phyloP scores from a whole-genome alignment of 1,139 yeast species.

The Arxiozyma telluris region DNA sequence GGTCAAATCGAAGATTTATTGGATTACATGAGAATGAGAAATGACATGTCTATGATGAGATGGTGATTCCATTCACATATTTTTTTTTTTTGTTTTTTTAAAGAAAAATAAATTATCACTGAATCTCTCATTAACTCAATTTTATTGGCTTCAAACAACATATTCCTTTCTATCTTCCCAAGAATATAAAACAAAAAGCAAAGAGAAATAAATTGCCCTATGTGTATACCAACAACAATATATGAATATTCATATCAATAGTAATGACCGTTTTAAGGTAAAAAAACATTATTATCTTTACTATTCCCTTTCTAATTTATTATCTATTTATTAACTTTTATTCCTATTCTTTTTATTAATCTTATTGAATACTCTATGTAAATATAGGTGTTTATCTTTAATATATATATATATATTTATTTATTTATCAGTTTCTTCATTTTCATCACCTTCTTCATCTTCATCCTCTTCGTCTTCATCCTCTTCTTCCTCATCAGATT shows the following conservation, averaged over 20 bases:
- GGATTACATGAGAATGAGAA: slow-evolving; percentile 79
- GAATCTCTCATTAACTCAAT: background rate
- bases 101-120: slow-evolving; percentile 2
- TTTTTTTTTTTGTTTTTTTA: background rate
- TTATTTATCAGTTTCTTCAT: slow-evolving; percentile 1
- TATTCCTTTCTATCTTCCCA: too few relatives aligned
- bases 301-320: background rate
- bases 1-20: slow-evolving; percentile 78
- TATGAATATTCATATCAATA: background rate
- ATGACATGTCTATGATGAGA: slow-evolving; percentile 84
- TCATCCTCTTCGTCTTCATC: slow-evolving; percentile 14
- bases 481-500: slow-evolving; percentile 6
- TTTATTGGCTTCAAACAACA: slow-evolving; percentile 7
- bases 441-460: slow-evolving; percentile 15
- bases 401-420: background rate
- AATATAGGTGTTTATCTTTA: background rate
- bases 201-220: too few relatives aligned
- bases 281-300: too few relatives aligned
- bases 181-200: too few relatives aligned
- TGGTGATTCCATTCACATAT: slow-evolving; percentile 33
- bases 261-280: background rate
- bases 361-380: background rate
- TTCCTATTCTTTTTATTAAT: background rate
- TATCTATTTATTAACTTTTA: too few relatives aligned
- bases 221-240: background rate